phyloP scores from a whole-genome alignment of 768 basidiomycete genomes.

The Termitomyces sp. region DNA sequence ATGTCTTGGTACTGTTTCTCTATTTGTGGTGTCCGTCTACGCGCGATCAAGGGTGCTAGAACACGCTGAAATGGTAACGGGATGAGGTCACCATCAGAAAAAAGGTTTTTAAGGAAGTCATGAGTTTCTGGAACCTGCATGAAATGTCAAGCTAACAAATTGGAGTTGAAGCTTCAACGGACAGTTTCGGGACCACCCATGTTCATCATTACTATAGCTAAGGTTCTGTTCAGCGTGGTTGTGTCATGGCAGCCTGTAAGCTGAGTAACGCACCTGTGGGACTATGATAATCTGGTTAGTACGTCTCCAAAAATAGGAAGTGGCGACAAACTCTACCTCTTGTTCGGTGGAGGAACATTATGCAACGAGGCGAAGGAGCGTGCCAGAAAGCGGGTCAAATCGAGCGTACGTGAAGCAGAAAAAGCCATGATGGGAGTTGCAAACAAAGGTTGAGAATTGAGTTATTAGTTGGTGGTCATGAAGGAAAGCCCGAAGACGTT shows the following conservation, averaged over 20 bases:
- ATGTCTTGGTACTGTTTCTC: slow-evolving; percentile 93
- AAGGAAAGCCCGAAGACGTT: neutral
- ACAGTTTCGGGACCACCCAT: slow-evolving; percentile 98
- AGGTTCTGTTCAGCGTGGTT: slow-evolving; percentile 10
- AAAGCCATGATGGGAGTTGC: slow-evolving; percentile 6
- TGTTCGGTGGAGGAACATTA: slow-evolving; percentile 29
- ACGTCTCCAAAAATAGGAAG: slow-evolving; percentile 13
- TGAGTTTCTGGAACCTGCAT: slow-evolving; percentile 84
- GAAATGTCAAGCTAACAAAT: slow-evolving; percentile 6
- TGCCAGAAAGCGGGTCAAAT: slow-evolving; percentile 20
- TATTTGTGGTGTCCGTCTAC: slow-evolving; percentile 84
- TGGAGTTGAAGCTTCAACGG: slow-evolving; percentile 19
- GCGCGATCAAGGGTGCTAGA: slow-evolving; percentile 85
- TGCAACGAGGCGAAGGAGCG: slow-evolving; percentile 42
- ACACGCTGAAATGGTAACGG: slow-evolving; percentile 89
- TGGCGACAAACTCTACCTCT: slow-evolving; percentile 29
- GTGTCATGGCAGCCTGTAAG: slow-evolving; percentile 3
- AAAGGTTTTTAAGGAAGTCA: slow-evolving; percentile 88
- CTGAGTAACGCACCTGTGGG: slow-evolving; percentile 48
- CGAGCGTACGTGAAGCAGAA: slow-evolving; percentile 11
- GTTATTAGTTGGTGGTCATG: neutral
- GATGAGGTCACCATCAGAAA: slow-evolving; percentile 90
- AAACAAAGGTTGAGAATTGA: neutral
- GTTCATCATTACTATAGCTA: slow-evolving; percentile 93
- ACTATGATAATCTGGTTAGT: slow-evolving; percentile 23